Base-by-base conservation (phyloP, 352 stramenopile genomes). In the Hyaloperonospora arabidopsidis region DNA sequence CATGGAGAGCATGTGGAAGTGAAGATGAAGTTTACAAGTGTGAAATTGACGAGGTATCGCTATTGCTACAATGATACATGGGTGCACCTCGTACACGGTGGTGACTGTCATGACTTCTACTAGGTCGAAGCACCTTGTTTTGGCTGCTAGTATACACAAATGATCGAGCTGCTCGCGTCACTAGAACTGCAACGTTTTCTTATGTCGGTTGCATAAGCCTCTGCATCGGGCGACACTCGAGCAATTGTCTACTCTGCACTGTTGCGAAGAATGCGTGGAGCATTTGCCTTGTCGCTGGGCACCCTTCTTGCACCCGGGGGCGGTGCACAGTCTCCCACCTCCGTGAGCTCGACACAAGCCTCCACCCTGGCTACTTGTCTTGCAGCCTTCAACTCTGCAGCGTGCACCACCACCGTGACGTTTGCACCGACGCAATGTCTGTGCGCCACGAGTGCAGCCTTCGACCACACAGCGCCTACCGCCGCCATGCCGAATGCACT, bases 211-310 rank as follows among this genome's bases (percentile, higher is more conserved):
- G 41, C 63, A 70, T 13, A 68, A 28, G 15, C 77, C 84, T 61
- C 75, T 68, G 41, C 71, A 81, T 53, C 74, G 81, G 54, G 85
- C 72, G 50, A 87, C 74, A 41, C 66, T 69, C 49, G 68, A 74
- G 64, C 86, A 95, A 23, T 69, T 78, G 19, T 65, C 39, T 6
- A 86, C 63, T 43, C 69, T 68, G 59, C 84, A 94, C 39, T 85
- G 64, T 5, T 75, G 76, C 2, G 74, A 82, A 1, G 83, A 76
- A 64, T 95, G 86, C 7, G 76, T 67, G 7, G 84, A 76, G 52
- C 86, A 95, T 64, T 89, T 90, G 49, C 84, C 76, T 62, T 84
- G 68, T 15, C 82, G 84, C 54, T 95, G 84, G 39, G 79, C 84
- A 38, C 83, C 79, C 73, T 95, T 95, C 69, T 84, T 84, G 67